A percentile compares a stretch with the other conserved stretches of the same genome.
These are phyloP conservation scores for Cladosporium sp. DNA, from an alignment of 2,329 filamentous ascomycete species.

Conservation along the genomic window DNA sequence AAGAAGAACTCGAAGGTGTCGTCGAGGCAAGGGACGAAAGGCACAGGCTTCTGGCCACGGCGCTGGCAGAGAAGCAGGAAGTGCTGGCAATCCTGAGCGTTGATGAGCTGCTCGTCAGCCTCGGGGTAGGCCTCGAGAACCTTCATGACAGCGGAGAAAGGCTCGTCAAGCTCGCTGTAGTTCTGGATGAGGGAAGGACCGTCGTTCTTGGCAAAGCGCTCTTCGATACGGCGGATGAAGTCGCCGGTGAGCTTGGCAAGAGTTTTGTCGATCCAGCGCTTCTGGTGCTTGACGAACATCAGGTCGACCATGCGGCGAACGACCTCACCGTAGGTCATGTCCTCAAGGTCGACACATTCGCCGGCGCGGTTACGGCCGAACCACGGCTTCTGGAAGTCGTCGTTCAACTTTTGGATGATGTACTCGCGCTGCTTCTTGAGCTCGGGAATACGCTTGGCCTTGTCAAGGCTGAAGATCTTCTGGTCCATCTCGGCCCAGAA, in stretches of 20 bases:
- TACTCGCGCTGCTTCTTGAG: constrained; percentile 83
- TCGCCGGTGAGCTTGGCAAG: constrained; percentile 81
- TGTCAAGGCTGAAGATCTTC: constrained; percentile 95
- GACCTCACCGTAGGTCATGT: constrained; percentile 93
- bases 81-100: constrained; percentile 95
- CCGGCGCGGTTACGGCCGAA: constrained; percentile 81
- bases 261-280: constrained; percentile 85
- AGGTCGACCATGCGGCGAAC: constrained; percentile 82
- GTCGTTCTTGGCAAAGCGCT: constrained; percentile 75
- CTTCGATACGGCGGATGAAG: constrained; percentile 94
- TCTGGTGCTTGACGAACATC: constrained; percentile 86
- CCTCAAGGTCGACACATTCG: constrained; percentile 79
- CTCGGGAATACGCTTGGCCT: constrained; percentile 84
- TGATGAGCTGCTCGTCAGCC: constrained; percentile 86
- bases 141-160: constrained; percentile 70
- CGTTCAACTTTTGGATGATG: constrained; percentile 93
- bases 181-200: constrained; percentile 81
- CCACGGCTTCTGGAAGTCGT: constrained; percentile 96
- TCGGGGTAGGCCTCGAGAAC: constrained; percentile 82
- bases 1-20: constrained; percentile 99
- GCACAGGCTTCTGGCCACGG: constrained; percentile 89
- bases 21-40: constrained; percentile 91
- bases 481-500: constrained; percentile 99
- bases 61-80: constrained; percentile 91
- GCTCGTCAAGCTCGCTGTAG: constrained; percentile 80